Evolutionary conservation across 1,139 yeast genomes (phyloP), one percentile per base, ranked within the genome.

Genomic region (Scheffersomyces cryptocercus): DNA sequence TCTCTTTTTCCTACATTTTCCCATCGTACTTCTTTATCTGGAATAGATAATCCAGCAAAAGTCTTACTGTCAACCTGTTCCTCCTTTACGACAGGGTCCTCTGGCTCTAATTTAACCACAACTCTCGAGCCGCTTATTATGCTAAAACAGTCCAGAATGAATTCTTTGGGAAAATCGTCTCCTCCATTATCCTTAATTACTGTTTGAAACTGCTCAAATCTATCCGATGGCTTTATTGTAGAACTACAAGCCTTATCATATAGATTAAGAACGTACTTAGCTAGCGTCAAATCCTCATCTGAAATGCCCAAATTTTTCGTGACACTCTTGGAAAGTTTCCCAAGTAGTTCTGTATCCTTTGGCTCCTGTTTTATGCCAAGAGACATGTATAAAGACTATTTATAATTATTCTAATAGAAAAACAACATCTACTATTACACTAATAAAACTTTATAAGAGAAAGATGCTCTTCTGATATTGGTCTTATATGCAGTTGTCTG

Each of bases 171-270:
- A 46, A 86, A 79, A 9, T 67, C 74, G n/a, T 79, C 85, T 14
- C 87, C 88, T 0, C 89, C 93, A 58, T 84, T 77, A 8, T 73
- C 80, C 12, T 64, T 60, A 41, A 85, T 62, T 14, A 69, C 65
- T n/a, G 60, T 50, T 33, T 62, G 58, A 53, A 84, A 84, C 8
- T 61, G 67, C 4, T 55, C 55, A 16, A 68, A 51, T 34, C 50
- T 41, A 12, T 62, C 53, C 1, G 48, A 35, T 1, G 79, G 58
- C 26, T 5, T 20, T 6, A 6, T 6, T 20, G 26, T 20, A 20
- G 26, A 20, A 20, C 26, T 20, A 6, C 26, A 20, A 20, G 26
- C 26, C 38, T 73, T 62, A 3, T 65, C 61, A 51, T 77, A 77
- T 24, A 87, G 59, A 48, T 71, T 75, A 3, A 74, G 49, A 10